Evolutionary conservation across 2,329 filamentous ascomycete genomes (phyloP), one percentile per base, ranked within the genome.

Genomic region (Periconia digitata): DNA sequence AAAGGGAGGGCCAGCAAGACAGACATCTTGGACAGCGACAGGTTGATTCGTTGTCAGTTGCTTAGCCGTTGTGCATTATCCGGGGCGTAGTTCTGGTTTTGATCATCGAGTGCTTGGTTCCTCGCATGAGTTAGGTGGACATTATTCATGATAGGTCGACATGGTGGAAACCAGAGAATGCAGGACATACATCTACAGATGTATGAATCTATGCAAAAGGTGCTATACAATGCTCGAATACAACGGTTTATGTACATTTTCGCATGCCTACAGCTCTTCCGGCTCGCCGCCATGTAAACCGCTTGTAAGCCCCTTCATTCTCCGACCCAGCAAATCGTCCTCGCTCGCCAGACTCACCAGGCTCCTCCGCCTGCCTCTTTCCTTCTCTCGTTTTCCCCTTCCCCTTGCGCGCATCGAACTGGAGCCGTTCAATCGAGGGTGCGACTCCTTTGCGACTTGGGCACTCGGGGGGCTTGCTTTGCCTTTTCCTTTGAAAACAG

Each of bases 291-390:
- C 71, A 46, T 72, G 66, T 52, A 76, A 51, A 2, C 66, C 62
- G 0, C 70, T 70, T 0, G 76, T 76, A 41, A 79, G 52, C 13
- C 70, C 72, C 59, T 74, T 72, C 77, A 79, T 79, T 44, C 77
- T 60, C 47, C 77, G 56, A 0, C 73, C 73, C 29, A 79, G 53
- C 55, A 79, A 55, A 60, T 79, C 76, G 51, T 78, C 76, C 47
- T 74, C 72, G 53, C 74, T 77, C 8, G 74, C 73, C 46, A 79
- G 53, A 52, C 74, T 73, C 15, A 77, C 71, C 15, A 77, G 46
- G 50, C 71, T 74, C 60, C 70, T 76, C 45, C 71, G 59, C 40
- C 67, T 60, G 40, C 55, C 59, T 23, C 52, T 63, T 46, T 62
- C 66, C 44, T 56, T 53, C 16, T 67, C 59, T 24, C 51, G 63